Evolutionary conservation across 257 asterid species (phyloP).

Genomic region (Penstemon barbatus): DNA sequence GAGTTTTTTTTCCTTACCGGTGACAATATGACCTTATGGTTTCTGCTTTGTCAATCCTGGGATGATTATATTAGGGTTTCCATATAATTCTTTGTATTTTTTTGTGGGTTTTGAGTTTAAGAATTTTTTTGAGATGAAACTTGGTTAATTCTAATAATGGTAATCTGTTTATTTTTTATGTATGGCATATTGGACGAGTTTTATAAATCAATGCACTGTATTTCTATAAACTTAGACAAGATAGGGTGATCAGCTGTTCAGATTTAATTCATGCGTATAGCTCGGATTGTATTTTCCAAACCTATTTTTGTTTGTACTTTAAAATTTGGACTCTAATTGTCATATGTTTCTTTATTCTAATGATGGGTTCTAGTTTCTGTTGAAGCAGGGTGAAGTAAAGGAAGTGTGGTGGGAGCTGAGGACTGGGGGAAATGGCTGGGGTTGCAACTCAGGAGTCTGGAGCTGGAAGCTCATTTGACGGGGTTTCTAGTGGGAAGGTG

Average conservation of each 20-base stretch:
- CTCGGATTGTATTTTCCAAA: background rate
- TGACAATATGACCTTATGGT: background rate
- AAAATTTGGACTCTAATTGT: background rate
- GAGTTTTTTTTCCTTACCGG: slow-evolving; percentile 10
- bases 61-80: slow-evolving; percentile 33
- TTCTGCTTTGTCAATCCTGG: slow-evolving; percentile 16
- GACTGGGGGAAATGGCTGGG: slow-evolving; percentile 53
- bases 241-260: background rate
- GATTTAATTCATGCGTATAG: background rate
- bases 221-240: background rate
- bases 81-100: slow-evolving; percentile 22
- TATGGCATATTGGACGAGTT: background rate
- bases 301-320: background rate
- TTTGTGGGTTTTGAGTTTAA: slow-evolving; percentile 23
- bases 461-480: slow-evolving; percentile 46
- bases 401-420: slow-evolving; percentile 46
- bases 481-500: slow-evolving; percentile 35
- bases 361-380: slow-evolving; percentile 2
- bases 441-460: slow-evolving; percentile 47
- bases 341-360: background rate
- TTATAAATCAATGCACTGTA: background rate
- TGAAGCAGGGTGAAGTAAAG: slow-evolving; percentile 40
- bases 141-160: slow-evolving; percentile 1
- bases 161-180: background rate
- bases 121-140: slow-evolving; percentile 14